Conservation (phyloP, 2,329 filamentous ascomycete species). For the Stagonosporopsis tanaceti region DNA sequence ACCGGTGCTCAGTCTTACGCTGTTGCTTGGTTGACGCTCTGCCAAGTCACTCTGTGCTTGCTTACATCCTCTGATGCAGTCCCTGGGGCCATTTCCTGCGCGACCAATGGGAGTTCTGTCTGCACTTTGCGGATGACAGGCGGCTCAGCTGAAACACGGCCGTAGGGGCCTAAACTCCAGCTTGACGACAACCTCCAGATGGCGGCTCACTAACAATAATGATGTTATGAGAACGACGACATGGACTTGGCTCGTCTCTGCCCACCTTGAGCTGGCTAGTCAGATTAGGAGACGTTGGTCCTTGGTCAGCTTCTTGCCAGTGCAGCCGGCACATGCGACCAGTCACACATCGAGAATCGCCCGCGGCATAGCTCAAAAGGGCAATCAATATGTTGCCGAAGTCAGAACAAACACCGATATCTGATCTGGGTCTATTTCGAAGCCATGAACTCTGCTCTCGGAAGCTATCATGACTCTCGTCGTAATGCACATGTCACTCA, state of each 20-base stretch:
- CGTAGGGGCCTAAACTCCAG: constrained; percentile 19
- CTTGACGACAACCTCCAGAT: constrained; percentile 26
- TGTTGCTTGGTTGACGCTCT: constrained; percentile 40
- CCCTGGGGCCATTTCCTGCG: constrained; percentile 22
- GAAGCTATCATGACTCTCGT: constrained; percentile 24
- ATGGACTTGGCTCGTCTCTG: constrained; percentile 22
- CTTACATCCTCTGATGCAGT: constrained; percentile 25
- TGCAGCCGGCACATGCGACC: constrained; percentile 15
- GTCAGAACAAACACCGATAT: constrained; percentile 7
- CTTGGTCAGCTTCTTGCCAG: not conserved
- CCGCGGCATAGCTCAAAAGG: constrained; percentile 29
- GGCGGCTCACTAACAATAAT: constrained; percentile 14
- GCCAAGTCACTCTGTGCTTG: constrained; percentile 43
- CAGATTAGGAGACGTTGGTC: not conserved
- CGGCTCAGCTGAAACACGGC: constrained; percentile 29
- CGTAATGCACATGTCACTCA: not conserved
- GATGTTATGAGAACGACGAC: constrained; percentile 2
- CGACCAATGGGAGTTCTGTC: constrained; percentile 30
- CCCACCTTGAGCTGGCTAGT: constrained; percentile 24
- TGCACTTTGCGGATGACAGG: constrained; percentile 10
- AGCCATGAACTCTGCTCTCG: constrained; percentile 7
- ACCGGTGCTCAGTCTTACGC: constrained; percentile 36
- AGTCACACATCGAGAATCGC: constrained; percentile 26
- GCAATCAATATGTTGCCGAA: constrained; percentile 13
- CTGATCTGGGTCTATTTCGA: constrained; percentile 10